Percentiles rank a stretch among this genome's conserved stretches.
These are phyloP conservation scores for Cicer bijugum DNA, from an alignment of 306 rosid species.

Conservation along the genomic window DNA sequence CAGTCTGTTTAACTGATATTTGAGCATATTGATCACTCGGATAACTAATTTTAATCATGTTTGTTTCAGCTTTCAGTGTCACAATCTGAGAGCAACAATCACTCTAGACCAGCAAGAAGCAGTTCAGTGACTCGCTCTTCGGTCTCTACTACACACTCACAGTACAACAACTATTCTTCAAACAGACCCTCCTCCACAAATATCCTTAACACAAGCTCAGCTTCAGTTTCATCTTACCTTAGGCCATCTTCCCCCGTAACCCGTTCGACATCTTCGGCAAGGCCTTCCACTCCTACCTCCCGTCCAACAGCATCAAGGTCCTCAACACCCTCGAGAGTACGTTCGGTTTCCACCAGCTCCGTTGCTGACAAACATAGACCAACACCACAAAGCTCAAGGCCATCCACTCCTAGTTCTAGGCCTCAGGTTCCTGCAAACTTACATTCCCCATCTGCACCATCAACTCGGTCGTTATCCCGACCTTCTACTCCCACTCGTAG, in stretches of 20 bases:
- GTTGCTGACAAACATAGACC: conserved; percentile 68
- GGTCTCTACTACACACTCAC: conserved; percentile 60
- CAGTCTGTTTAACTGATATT: too few relatives aligned
- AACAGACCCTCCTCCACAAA: conserved; percentile 68
- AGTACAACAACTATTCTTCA: conserved; percentile 66
- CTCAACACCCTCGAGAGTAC: conserved; percentile 84
- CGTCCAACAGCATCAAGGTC: conserved; percentile 70
- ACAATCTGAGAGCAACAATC: conserved; percentile 73
- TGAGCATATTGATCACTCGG: neutral
- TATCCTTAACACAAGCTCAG: conserved; percentile 93
- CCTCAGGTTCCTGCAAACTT: conserved; percentile 89
- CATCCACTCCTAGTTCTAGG: conserved; percentile 93
- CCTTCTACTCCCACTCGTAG: conserved; percentile 91
- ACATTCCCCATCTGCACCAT: conserved; percentile 65
- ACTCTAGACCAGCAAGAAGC: conserved; percentile 89
- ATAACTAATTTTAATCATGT: conserved; percentile 32
- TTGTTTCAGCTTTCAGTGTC: conserved; percentile 86
- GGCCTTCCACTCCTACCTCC: conserved; percentile 88
- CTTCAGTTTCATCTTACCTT: conserved; percentile 89
- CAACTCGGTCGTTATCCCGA: conserved; percentile 70
- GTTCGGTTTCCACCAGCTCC: conserved; percentile 60
- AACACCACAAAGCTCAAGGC: conserved; percentile 70
- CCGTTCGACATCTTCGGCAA: conserved; percentile 64
- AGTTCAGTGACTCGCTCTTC: conserved; percentile 89
- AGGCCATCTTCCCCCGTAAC: conserved; percentile 84